Evolutionary conservation across 192 early-diverging fungal genomes (phyloP).

Genomic region (Backusella tuberculispora): DNA sequence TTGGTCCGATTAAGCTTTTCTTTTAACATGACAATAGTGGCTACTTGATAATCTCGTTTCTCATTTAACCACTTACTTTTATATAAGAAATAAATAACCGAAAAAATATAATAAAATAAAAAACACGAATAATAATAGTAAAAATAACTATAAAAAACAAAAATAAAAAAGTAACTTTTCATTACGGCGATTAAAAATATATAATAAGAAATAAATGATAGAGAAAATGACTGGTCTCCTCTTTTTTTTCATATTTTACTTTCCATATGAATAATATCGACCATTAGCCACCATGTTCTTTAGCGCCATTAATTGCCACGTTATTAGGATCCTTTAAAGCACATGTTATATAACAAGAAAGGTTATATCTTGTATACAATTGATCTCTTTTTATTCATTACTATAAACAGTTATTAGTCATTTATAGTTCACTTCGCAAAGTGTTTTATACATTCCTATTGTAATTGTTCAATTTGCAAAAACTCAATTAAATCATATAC

Average conservation of each 20-base stretch:
- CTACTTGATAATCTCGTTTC: too few species aligned
- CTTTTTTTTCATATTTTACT: neutral
- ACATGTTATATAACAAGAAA: neutral
- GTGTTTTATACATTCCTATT: too few species aligned
- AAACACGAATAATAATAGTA: neutral
- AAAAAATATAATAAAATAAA: neutral
- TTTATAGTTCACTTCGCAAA: neutral
- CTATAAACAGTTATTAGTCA: neutral
- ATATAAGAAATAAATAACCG: too few species aligned
- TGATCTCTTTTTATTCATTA: neutral
- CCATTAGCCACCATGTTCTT: neutral
- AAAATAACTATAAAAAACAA: neutral
- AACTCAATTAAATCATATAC: too few species aligned
- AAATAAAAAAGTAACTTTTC: neutral
- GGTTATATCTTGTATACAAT: neutral
- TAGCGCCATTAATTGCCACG: neutral
- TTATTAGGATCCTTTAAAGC: neutral
- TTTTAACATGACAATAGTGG: too few species aligned
- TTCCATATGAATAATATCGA: neutral
- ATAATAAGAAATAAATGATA: conserved; percentile 3
- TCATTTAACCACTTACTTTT: too few species aligned
- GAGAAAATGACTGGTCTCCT: conserved; percentile 9
- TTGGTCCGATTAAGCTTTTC: too few species aligned
- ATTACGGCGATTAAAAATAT: conserved; percentile 15
- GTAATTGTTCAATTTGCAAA: too few species aligned